These are phyloP conservation scores for Exserohilum rostratum DNA, from an alignment of 2,329 filamentous ascomycete genomes.

Conservation along the genomic window DNA sequence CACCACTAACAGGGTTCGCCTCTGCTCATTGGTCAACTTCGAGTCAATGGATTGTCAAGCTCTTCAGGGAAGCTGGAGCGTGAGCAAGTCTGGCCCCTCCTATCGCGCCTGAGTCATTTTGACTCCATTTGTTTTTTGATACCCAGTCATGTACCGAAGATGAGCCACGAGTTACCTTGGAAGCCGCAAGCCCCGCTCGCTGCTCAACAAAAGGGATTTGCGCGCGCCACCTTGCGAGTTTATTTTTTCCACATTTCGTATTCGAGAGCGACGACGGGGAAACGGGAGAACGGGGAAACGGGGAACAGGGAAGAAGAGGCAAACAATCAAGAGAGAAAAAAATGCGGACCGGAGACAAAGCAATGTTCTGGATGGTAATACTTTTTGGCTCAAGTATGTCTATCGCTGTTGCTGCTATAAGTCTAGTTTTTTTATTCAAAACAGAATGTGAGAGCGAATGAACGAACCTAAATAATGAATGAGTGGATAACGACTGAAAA, in stretches of 20 bases:
- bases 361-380: not conserved
- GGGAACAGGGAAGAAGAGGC: not conserved
- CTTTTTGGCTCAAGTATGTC: not conserved
- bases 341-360: not conserved
- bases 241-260: not conserved
- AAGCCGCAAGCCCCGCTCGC: not conserved
- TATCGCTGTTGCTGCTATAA: no score
- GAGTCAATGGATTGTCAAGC: constrained; percentile 42
- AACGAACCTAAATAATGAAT: no score
- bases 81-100: constrained; percentile 9
- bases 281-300: not conserved
- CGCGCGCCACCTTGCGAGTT: not conserved
- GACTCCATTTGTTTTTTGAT: constrained; percentile 12
- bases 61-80: constrained; percentile 43
- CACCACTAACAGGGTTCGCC: constrained; percentile 35
- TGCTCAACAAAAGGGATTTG: not conserved
- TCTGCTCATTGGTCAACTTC: constrained; percentile 32
- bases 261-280: not conserved
- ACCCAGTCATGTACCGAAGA: constrained; percentile 11
- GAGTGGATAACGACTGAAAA: no score
- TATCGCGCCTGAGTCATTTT: constrained; percentile 3
- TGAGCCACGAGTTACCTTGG: not conserved
- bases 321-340: not conserved
- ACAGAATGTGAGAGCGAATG: no score
- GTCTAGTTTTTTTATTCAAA: no score